Percentiles rank a stretch among this genome's conserved stretches.
phyloP scores from a whole-genome alignment of 2,329 filamentous ascomycete species.

The Aspergillus ustus region DNA sequence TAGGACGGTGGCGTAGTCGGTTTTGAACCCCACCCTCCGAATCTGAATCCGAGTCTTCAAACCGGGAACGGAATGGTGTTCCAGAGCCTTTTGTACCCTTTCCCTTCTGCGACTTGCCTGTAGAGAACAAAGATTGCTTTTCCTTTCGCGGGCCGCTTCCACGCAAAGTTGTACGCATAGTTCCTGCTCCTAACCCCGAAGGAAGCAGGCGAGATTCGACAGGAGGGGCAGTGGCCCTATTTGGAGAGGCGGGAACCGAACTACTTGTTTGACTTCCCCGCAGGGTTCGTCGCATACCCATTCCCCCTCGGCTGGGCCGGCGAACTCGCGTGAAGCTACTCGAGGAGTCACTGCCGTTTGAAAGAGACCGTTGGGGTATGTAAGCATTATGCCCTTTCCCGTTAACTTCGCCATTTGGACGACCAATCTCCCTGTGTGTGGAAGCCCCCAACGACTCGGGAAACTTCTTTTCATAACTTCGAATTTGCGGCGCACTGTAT shows the following conservation, averaged over 20 bases:
- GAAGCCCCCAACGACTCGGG: slow-evolving; percentile 31
- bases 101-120: slow-evolving; percentile 41
- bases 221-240: slow-evolving; percentile 63
- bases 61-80: slow-evolving; percentile 51
- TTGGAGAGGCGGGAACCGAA: slow-evolving; percentile 41
- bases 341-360: slow-evolving; percentile 67
- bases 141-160: slow-evolving; percentile 51
- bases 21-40: slow-evolving; percentile 64
- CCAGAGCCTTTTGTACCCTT: slow-evolving; percentile 32
- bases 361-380: slow-evolving; percentile 57
- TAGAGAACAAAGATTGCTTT: slow-evolving; percentile 46
- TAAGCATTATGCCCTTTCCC: slow-evolving; percentile 14
- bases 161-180: slow-evolving; percentile 54
- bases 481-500: slow-evolving; percentile 1
- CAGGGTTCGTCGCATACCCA: slow-evolving; percentile 75
- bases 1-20: slow-evolving; percentile 50
- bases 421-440: slow-evolving; percentile 24
- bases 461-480: slow-evolving; percentile 22
- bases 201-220: slow-evolving; percentile 56
- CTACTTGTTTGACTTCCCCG: slow-evolving; percentile 53
- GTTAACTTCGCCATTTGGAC: slow-evolving; percentile 7
- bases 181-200: slow-evolving; percentile 46
- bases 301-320: slow-evolving; percentile 51
- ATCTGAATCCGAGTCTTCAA: slow-evolving; percentile 68
- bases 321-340: slow-evolving; percentile 79